Conservation (phyloP, 2,329 filamentous ascomycete species). For the Fusarium buharicum region DNA sequence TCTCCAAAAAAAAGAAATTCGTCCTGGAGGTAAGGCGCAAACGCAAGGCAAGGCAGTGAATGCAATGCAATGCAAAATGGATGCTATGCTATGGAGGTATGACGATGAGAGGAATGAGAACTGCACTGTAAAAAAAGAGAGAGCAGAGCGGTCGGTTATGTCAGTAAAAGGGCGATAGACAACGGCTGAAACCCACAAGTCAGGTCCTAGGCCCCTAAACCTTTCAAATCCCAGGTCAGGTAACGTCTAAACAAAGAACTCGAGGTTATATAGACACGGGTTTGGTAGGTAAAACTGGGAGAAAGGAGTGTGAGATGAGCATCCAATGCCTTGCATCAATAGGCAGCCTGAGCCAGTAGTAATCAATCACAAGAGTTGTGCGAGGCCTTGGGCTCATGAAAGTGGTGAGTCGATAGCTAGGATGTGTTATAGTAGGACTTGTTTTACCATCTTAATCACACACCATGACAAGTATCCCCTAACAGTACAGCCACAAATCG, state of each 20-base stretch:
- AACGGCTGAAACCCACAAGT: slow-evolving; percentile 38
- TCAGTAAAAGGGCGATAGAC: slow-evolving; percentile 38
- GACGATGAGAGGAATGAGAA: slow-evolving; percentile 29
- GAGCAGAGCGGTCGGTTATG: slow-evolving; percentile 41
- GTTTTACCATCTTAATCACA: rapidly evolving
- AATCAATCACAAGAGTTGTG: slow-evolving; percentile 38
- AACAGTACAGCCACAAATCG: slow-evolving; percentile 25
- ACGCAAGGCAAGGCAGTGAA: slow-evolving; percentile 18
- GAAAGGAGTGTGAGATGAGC: slow-evolving; percentile 25
- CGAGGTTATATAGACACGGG: slow-evolving; percentile 13
- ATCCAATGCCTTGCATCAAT: slow-evolving; percentile 33
- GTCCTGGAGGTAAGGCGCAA: slow-evolving; percentile 16
- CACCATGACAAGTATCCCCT: slow-evolving; percentile 5
- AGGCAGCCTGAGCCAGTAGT: slow-evolving; percentile 30
- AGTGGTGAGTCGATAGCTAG: slow-evolving; percentile 30
- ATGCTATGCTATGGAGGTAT: slow-evolving; percentile 20
- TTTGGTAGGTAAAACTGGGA: slow-evolving; percentile 26
- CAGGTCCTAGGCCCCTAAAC: slow-evolving; percentile 27
- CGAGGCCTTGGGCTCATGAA: slow-evolving; percentile 12
- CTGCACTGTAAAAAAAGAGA: slow-evolving; percentile 29
- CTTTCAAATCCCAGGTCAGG: slow-evolving; percentile 19
- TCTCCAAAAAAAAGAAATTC: slow-evolving; percentile 31
- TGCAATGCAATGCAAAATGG: slow-evolving; percentile 9
- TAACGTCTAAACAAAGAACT: slow-evolving; percentile 33
- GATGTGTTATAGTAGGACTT: slow-evolving; percentile 8